Percentiles rank a stretch among this genome's conserved stretches.
Conservation (phyloP, 257 asterid species). For the Orobanche coerulescens region DNA sequence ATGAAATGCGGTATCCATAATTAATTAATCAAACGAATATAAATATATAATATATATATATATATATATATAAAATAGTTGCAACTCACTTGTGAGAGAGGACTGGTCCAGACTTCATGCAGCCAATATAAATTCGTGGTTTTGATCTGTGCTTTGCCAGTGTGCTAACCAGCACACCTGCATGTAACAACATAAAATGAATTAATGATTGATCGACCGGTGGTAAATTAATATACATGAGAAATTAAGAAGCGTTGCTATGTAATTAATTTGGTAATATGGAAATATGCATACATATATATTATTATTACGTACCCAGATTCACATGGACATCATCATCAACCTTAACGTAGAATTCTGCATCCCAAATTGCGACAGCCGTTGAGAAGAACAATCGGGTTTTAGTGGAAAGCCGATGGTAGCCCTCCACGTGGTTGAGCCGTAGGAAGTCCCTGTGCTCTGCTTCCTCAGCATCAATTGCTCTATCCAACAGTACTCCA, state of each 20-base stretch:
- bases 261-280: background rate
- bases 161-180: slow-evolving; percentile 38
- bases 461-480: slow-evolving; percentile 47
- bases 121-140: slow-evolving; percentile 67
- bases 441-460: slow-evolving; percentile 51
- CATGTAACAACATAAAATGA: background rate
- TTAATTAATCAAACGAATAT: no score
- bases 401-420: slow-evolving; percentile 56
- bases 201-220: background rate
- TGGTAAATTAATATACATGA: background rate
- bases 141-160: slow-evolving; percentile 48
- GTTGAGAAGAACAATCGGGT: slow-evolving; percentile 56
- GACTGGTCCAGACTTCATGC: slow-evolving; percentile 86
- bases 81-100: slow-evolving; percentile 48
- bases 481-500: slow-evolving; percentile 53
- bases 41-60: no score
- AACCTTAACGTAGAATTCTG: slow-evolving; percentile 66
- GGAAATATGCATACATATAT: no score
- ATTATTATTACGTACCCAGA: slow-evolving; percentile 24
- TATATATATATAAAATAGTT: no score
- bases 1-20: no score
- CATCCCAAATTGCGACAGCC: slow-evolving; percentile 60
- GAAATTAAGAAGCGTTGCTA: background rate
- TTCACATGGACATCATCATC: slow-evolving; percentile 81
- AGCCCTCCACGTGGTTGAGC: slow-evolving; percentile 57